Evolutionary conservation across 805 yeast species (phyloP).

Genomic region (Pachysolen tannophilus): DNA sequence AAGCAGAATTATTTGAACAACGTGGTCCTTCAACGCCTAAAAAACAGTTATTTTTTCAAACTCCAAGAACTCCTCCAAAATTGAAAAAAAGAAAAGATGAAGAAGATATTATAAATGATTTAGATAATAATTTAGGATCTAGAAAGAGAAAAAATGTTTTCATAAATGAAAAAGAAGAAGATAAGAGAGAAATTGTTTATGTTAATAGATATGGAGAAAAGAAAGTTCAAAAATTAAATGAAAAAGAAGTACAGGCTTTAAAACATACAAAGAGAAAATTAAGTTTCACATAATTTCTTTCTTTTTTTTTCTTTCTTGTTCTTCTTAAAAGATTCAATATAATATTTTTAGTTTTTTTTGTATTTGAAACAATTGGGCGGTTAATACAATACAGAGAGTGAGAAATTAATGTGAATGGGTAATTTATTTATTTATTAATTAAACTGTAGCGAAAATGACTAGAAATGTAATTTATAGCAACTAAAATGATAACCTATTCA

Average conservation of each 20-base stretch:
- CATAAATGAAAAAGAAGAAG: conserved; percentile 11
- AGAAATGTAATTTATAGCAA: too few species aligned
- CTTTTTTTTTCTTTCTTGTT: neutral
- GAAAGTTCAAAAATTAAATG: conserved; percentile 15
- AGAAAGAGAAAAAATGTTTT: conserved; percentile 16
- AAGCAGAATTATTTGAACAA: neutral
- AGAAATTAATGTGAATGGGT: too few species aligned
- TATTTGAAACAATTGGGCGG: too few species aligned
- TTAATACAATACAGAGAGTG: too few species aligned
- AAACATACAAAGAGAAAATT: conserved; percentile 18
- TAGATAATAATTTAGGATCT: conserved; percentile 8
- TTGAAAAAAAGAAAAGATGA: neutral
- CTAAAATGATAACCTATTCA: too few species aligned
- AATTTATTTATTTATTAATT: too few species aligned
- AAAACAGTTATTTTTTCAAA: neutral
- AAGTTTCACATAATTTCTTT: neutral
- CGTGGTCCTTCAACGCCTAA: conserved; percentile 8
- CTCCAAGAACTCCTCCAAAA: conserved; percentile 1
- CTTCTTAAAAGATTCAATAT: neutral
- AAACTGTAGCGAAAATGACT: too few species aligned
- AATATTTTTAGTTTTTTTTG: neutral
- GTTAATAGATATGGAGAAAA: conserved; percentile 26
- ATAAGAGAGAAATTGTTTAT: conserved; percentile 17
- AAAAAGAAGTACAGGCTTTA: conserved; percentile 15
- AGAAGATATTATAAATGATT: neutral